Evolutionary conservation across 495 filamentous ascomycete genomes (phyloP).

Genomic region (Penicillium chermesinum): DNA sequence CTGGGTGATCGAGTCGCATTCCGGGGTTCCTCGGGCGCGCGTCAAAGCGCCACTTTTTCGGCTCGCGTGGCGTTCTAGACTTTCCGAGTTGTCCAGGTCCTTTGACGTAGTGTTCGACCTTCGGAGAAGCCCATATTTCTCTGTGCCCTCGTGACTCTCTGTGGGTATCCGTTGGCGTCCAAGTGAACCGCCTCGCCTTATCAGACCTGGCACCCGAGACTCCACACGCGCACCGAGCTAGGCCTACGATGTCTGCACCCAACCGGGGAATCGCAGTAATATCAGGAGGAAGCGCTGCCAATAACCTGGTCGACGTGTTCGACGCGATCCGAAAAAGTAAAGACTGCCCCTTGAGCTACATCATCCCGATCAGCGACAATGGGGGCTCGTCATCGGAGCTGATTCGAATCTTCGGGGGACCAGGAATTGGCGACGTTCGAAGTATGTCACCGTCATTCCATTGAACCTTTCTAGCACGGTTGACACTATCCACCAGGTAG

Average conservation of each 20-base stretch:
- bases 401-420: conserved; percentile 88
- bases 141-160: too few species aligned
- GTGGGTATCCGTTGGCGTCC: too few species aligned
- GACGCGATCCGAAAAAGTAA: conserved; percentile 65
- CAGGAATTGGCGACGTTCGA: conserved; percentile 86
- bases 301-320: conserved; percentile 91
- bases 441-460: conserved; percentile 50
- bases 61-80: not conserved
- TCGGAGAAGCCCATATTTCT: too few species aligned
- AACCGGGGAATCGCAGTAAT: conserved; percentile 71
- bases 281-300: conserved; percentile 86
- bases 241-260: conserved; percentile 4
- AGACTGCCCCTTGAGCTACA: conserved; percentile 65
- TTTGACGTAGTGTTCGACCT: too few species aligned
- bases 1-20: too few species aligned
- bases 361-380: conserved; percentile 95
- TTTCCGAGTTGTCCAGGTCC: too few species aligned
- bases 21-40: not conserved
- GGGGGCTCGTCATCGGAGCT: conserved; percentile 88
- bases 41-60: not conserved
- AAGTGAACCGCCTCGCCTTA: too few species aligned
- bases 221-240: too few species aligned
- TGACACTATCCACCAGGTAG: conserved; percentile 51
- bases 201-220: too few species aligned
- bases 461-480: not conserved